A percentile compares a stretch with the other conserved stretches of the same genome.
Evolutionary conservation across 345 rosid species (phyloP).

Genomic region (Sonneratia alba): DNA sequence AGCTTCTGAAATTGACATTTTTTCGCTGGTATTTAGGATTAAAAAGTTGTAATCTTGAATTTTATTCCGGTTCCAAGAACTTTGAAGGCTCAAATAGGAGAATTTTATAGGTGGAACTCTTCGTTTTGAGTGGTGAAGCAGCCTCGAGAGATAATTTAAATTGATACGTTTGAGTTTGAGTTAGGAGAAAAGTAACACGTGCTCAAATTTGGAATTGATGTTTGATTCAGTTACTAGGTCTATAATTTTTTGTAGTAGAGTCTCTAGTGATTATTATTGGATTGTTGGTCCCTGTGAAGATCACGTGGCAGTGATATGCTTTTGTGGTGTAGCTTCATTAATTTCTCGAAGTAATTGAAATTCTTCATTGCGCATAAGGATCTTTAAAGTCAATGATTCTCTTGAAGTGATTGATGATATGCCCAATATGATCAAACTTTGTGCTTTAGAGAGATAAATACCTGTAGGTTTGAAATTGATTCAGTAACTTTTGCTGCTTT

Average conservation of each 20-base stretch:
- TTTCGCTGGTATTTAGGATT: not conserved
- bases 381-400: not conserved
- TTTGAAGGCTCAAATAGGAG: not conserved
- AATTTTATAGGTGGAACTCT: not conserved
- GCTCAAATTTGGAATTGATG: not conserved
- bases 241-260: not conserved
- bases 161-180: not conserved
- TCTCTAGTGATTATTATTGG: not conserved
- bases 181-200: not conserved
- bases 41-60: not conserved
- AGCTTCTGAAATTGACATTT: not conserved
- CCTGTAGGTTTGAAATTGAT: not conserved
- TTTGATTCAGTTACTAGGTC: not conserved
- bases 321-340: not conserved
- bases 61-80: not conserved
- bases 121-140: not conserved
- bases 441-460: not conserved
- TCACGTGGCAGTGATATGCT: not conserved
- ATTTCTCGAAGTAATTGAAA: not conserved
- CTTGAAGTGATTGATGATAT: not conserved
- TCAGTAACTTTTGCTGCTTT: not conserved
- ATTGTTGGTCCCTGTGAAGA: not conserved
- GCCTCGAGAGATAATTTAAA: not conserved
- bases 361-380: too few relatives aligned
- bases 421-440: not conserved